Evolutionary conservation across 2,329 filamentous ascomycete genomes (phyloP), one percentile per base, ranked within the genome.

Genomic region (Allantophomopsis lycopodina): DNA sequence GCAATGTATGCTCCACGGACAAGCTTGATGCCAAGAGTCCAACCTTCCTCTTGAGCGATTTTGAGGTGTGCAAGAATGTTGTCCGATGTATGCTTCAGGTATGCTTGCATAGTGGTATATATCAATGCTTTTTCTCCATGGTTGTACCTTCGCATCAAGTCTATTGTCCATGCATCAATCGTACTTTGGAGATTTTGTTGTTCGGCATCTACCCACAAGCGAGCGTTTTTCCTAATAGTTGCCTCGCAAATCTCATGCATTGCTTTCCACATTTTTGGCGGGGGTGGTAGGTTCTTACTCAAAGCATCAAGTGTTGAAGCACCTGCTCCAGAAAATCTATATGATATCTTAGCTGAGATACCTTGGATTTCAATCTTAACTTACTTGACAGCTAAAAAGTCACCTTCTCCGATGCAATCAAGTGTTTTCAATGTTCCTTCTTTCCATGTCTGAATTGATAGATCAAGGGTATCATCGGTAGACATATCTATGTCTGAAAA

Each of bases 1-100:
- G 60, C 60, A 41, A 73, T 63, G 46, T 72, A 72, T 8, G 68
- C 68, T 11, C 68, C 68, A 6, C 68, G 60, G 4, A 72, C 68
- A 2, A 72, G 57, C 53, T 72, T 72, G 36, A 71, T 60, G 3
- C 62, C 68, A 1, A 69, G 53, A 1, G 59, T 62, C 58, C 66
- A 72, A n/a, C 61, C 61, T 42, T 70, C 63, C 23, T 53, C 45
- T 17, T 62, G 55, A 4, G 69, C 61, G 14, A 62, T 56, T 15
- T 59, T 52, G 2, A 72, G 55, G 41, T 72, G 66, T 32, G 55
- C 49, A 20, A 60, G 53, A 13, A 72, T 53, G 32, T 62, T 70
- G 2, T 56, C 43, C 0, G 63, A 61, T 0, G 67, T 63, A 7
- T 58, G 59, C 49, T 69, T 67, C 6, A 73, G 59, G 42, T 73